These are phyloP conservation scores for Amanita polypyramis DNA, from an alignment of 768 basidiomycete genomes.

Conservation along the genomic window DNA sequence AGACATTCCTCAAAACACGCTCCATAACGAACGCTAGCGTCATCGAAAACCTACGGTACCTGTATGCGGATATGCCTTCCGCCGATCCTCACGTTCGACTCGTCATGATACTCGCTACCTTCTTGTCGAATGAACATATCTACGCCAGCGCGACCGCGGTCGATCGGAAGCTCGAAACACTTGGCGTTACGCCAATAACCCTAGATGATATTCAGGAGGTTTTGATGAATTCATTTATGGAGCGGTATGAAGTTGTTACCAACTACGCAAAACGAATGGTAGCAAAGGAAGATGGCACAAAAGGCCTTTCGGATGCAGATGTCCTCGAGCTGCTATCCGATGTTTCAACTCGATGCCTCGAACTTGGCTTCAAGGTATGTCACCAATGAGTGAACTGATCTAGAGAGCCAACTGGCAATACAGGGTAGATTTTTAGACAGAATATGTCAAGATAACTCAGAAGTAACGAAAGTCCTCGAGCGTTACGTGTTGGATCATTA, in stretches of 20 bases:
- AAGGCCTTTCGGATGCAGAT: slow-evolving; percentile 32
- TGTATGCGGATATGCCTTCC: slow-evolving; percentile 61
- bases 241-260: slow-evolving; percentile 39
- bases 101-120: slow-evolving; percentile 65
- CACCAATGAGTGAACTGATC: not conserved
- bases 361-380: slow-evolving; percentile 48
- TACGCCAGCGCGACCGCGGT: slow-evolving; percentile 23
- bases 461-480: slow-evolving; percentile 31
- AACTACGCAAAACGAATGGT: slow-evolving; percentile 35
- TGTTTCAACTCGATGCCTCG: slow-evolving; percentile 49
- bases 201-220: slow-evolving; percentile 50
- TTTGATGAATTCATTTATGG: slow-evolving; percentile 61
- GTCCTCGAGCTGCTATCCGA: slow-evolving; percentile 42
- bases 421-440: slow-evolving; percentile 60
- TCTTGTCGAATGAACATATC: slow-evolving; percentile 30
- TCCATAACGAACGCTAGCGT: slow-evolving; percentile 44
- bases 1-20: slow-evolving; percentile 66
- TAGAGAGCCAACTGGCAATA: not conserved
- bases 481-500: slow-evolving; percentile 39
- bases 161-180: slow-evolving; percentile 40
- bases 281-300: slow-evolving; percentile 21
- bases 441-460: slow-evolving; percentile 37
- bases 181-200: slow-evolving; percentile 47
- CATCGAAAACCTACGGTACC: slow-evolving; percentile 43
- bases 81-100: slow-evolving; percentile 49